A percentile compares a stretch with the other conserved stretches of the same genome.
Evolutionary conservation across 2,329 filamentous ascomycete species (phyloP).

Genomic region (Arthrobotrys iridis): DNA sequence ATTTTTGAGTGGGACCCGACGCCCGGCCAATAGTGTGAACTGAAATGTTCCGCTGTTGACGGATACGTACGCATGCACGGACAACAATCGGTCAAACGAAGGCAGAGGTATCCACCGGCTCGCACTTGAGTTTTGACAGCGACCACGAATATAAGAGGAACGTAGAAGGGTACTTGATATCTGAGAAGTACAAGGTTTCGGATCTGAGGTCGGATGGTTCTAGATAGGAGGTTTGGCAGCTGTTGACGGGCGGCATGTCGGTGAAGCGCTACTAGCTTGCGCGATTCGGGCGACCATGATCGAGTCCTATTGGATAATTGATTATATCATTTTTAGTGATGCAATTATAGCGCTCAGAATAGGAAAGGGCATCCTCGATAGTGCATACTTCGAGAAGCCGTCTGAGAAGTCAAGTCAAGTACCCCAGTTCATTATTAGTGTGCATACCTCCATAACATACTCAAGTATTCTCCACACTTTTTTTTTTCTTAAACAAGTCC

Average conservation of each 20-base stretch:
- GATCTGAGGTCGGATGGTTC: background rate
- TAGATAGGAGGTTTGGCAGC: conserved; percentile 9
- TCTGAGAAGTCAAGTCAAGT: background rate
- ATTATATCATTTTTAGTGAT: conserved; percentile 3
- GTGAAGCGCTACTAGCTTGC: background rate
- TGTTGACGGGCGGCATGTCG: conserved; percentile 4
- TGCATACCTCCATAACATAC: no score
- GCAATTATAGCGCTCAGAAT: conserved; percentile 4
- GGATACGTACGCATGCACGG: background rate
- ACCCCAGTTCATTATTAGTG: background rate
- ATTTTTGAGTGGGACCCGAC: background rate
- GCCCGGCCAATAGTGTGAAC: background rate
- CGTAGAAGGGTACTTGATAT: no score
- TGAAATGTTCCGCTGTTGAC: background rate
- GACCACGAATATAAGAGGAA: background rate
- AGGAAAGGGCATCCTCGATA: background rate
- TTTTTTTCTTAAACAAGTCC: background rate
- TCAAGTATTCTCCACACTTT: conserved; percentile 23
- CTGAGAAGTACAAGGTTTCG: background rate
- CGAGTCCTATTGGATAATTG: background rate
- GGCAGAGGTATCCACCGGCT: background rate
- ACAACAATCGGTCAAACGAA: background rate
- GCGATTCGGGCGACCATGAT: background rate
- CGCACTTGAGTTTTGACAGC: background rate
- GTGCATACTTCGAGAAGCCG: conserved; percentile 24